Base-by-base conservation (phyloP, 2,329 filamentous ascomycete genomes). In the Penicillium concentricum region DNA sequence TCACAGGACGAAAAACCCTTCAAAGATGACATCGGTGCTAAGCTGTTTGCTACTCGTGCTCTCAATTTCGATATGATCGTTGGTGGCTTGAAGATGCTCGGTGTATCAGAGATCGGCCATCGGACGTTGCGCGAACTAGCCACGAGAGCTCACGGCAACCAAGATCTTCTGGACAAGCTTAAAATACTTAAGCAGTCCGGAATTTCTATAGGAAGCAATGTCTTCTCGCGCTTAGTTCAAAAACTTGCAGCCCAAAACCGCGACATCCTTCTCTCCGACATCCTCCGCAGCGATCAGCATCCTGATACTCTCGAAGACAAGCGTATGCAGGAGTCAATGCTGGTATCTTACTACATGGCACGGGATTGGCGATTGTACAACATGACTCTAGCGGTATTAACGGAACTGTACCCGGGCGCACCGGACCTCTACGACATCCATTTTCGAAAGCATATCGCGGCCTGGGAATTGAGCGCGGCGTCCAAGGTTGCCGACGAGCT, bases 51-150 rank as follows among this genome's bases (percentile, higher is more conserved):
- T 10, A 89, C 87, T 2, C 87, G 81, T 56, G 89, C 90, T 72
- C 82, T 94, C 22, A 84, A 87, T 1, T 78, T 92, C 10, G 86
- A 92, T 54, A 83, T 88, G 62, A 85, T 91, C 26, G 84, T 95
- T 53, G 83, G 83, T 34, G 82, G 89, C 7, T 77, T 94, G 18
- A 80, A 83, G 54, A 84, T 89, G 65, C 83, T 96, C 50, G 89
- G 89, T 2, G 78, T 95, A 5, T 80, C 84, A 46, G 78, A 80
- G 35, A 87, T 96, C 60, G 92, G 92, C 0, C 88, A 91, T 0
- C 76, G 88, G 18, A 89, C 91, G 4, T 71, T 96, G 20, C 88
- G 92, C 61, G 87, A 92, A 44, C 85, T 96, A 72, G 90, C 87
- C 4, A 72, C 88, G 12, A 82, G 90, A 66, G 84, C 89, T 51